phyloP scores from a whole-genome alignment of 139 green algal species.

The Tetradesmus lagerheimii region DNA sequence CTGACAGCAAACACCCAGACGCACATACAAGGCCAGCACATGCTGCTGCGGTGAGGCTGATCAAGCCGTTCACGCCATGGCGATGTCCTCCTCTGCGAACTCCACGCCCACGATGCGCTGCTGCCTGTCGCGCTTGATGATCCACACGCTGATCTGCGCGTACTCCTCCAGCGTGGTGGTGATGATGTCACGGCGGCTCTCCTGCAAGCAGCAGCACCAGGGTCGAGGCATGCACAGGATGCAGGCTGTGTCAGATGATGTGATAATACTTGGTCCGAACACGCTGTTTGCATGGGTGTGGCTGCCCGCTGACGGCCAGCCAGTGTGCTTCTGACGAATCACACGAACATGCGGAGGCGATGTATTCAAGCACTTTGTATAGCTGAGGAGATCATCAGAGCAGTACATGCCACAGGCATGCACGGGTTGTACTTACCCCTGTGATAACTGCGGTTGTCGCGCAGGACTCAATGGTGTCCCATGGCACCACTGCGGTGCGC shows the following conservation, averaged over 20 bases:
- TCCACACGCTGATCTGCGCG: slow-evolving; percentile 76
- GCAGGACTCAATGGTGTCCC: not conserved
- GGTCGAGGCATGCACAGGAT: too few relatives aligned
- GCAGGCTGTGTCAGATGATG: too few relatives aligned
- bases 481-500: slow-evolving; percentile 18
- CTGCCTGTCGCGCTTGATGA: slow-evolving; percentile 52
- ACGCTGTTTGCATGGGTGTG: too few relatives aligned
- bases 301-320: too few relatives aligned
- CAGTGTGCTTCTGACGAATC: too few relatives aligned
- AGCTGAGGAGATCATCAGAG: not conserved
- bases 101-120: slow-evolving; percentile 55
- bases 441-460: slow-evolving; percentile 14
- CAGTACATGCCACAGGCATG: not conserved
- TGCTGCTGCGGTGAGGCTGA: too few relatives aligned
- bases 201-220: slow-evolving; percentile 40
- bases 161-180: slow-evolving; percentile 80
- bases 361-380: too few relatives aligned
- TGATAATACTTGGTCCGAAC: not conserved
- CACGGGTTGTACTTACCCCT: not conserved
- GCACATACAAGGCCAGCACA: not conserved
- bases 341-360: too few relatives aligned
- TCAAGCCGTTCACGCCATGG: not conserved
- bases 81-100: slow-evolving; percentile 59
- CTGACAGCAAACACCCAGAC: not conserved
- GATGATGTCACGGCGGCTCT: slow-evolving; percentile 63